Conservation (phyloP, 2,329 filamentous ascomycete species). For the Mycosphaerella sp. region DNA sequence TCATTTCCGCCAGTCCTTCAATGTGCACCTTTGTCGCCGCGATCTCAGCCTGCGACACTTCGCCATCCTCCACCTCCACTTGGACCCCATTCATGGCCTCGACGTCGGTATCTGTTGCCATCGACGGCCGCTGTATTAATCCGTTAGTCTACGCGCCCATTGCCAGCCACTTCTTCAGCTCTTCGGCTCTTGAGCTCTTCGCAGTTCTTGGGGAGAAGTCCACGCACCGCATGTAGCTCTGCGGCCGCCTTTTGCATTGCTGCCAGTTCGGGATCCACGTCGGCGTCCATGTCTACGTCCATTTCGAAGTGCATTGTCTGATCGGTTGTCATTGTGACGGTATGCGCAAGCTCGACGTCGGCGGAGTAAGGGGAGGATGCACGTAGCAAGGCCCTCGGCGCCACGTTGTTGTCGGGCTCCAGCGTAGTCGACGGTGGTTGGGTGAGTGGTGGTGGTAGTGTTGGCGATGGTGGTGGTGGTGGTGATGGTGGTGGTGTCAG, state of each 20-base stretch:
- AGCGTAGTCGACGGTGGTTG: background rate
- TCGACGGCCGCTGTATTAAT: constrained; percentile 19
- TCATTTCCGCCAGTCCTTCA: constrained; percentile 73
- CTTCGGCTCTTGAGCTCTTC: constrained; percentile 7
- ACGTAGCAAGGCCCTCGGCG: background rate
- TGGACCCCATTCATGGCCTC: constrained; percentile 28
- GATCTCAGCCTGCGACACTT: constrained; percentile 28
- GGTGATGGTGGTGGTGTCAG: no score
- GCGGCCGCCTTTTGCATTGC: constrained; percentile 30
- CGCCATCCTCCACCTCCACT: constrained; percentile 30
- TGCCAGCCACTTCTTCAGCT: background rate
- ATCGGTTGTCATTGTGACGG: constrained; percentile 5
- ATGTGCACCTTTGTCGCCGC: constrained; percentile 69
- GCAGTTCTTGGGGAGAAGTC: background rate
- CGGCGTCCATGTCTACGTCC: constrained; percentile 27
- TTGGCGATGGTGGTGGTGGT: no score
- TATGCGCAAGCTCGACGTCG: constrained; percentile 4
- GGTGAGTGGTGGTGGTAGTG: no score
- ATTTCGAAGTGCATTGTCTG: constrained; percentile 15
- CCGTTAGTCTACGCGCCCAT: constrained; percentile 13
- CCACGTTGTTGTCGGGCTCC: background rate
- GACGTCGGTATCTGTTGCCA: constrained; percentile 19
- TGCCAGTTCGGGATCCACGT: constrained; percentile 33
- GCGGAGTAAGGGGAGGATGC: constrained; percentile 5
- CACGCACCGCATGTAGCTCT: constrained; percentile 25